Evolutionary conservation across 805 yeast genomes (phyloP), one percentile per base, ranked within the genome.

Genomic region (Ascoidea rubescens): DNA sequence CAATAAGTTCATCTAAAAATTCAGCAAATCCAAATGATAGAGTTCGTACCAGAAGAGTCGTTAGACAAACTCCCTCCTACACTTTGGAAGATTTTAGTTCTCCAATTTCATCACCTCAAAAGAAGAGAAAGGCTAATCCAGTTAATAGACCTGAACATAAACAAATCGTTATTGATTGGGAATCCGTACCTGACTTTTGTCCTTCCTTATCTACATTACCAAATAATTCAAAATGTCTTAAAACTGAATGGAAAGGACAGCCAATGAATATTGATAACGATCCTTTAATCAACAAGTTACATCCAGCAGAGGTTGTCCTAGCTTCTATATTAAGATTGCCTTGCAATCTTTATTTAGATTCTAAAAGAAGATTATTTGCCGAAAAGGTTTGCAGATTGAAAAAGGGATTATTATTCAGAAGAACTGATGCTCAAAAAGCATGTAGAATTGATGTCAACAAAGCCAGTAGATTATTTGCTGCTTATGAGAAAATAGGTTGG

Each of bases 381-480:
- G 98, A 91, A 65, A 91, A 89, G 70, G 93, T 90, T 37, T 80
- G 79, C 58, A 78, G 96, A 50, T 67, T 81, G 60, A 79, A 78
- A 59, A 70, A 72, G 50, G 83, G 82, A 32, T 71, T 81, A 62
- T 91, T 93, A 31, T 91, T 91, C 69, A 82, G 96, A 69, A 82
- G 97, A 69, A 93, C 98, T 0, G 99, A 91, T 67, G 96, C 97
- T 5, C 98, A 91, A 68, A 93, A 93, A 71, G 96, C 97, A 5
- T 91, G 98, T 66, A 79, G 95, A 57, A 90, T 93, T 58, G 98
- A 93, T 67, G 98, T 91, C 48, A 93, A 93, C 67, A 93, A 93
- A 67, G 97, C 97, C 1, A 84, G 95, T 49, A 77, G 96, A 58
- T 71, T 91, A 52, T 91, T 79, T 70, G 95, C 91, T 31, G 88